Base-by-base conservation (phyloP, 352 stramenopile genomes). In the Phytophthora colocasiae region DNA sequence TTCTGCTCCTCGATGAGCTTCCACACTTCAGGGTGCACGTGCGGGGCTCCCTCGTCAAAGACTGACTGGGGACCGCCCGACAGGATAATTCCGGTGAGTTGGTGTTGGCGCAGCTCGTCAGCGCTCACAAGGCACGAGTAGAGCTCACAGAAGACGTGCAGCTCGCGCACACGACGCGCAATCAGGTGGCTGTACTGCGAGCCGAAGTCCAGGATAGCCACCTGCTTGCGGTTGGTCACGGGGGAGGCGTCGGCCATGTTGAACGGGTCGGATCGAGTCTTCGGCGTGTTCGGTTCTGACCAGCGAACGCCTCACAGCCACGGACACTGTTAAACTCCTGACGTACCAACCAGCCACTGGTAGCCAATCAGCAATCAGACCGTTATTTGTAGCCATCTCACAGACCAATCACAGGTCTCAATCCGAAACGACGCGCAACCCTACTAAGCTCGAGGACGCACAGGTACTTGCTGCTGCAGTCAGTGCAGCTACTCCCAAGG, bases 121-220 rank as follows among this genome's bases (percentile, higher is more conserved):
- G 85, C 81, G 27, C 92, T 83, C 22, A 99, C 97, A 10, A 98
- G 84, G 74, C 97, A 99, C 67, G 95, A 98, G 80, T 99, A 99
- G n/a, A 99, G 84, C 75, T 99, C 97, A 76, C 97, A 99, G 73
- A 99, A 99, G 38, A 99, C 96, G 71, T 99, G 91, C 46, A 99
- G 80, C 80, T 99, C 97, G 51, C 98, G 95, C 50, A 99, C 95
- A 45, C 98, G 90, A 72, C 98, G 90, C 45, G 97, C 98, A 72
- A 99, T 99, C 46, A 99, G 87, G 82, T 99, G 98, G 73, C 92
- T 98, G 87, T 99, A 99, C 83, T 99, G 98, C 54, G 95, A 99
- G 36, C 98, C 98, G 80, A 99, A 99, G 87, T 99, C 98, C 45
- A 99, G 87, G 80, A 99, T 99, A 31, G 97, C 96, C 59, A 99